Evolutionary conservation across 257 asterid genomes (phyloP), one percentile per base, ranked within the genome.

Genomic region (Plectranthus barbatus): DNA sequence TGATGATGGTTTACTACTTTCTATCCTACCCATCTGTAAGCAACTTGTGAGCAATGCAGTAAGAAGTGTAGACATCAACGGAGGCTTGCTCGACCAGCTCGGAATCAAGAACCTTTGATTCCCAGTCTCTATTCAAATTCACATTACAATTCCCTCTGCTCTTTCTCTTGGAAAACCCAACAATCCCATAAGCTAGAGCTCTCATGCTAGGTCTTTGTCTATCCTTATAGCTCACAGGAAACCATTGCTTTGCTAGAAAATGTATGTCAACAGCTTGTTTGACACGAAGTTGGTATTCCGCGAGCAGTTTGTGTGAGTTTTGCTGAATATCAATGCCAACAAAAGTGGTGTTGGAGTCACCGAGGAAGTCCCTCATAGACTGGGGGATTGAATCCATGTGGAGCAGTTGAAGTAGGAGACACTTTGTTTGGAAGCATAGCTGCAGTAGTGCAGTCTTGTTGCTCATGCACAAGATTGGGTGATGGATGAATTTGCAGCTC

Each of bases 361-460:
- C 0, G 7, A 79, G 56, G 62, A 79, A 66, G 10, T 62, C 55
- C 36, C 12, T 12, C 2, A 76, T 1, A 20, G 68, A 60, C 10
- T 3, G 40, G 1, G 76, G 74, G 21, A 70, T 17, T 52, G 26
- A 24, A 9, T 70, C 67, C 66, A 70, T 70, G 77, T 76, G 70
- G 4, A 36, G 66, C n/a, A 80, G 60, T 68, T 80, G 85, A 62
- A 80, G 77, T 17, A 73, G 15, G 12, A 80, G 77, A 15, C 80
- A 76, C 23, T 63, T 67, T 1, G 78, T 48, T 26, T 47, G 76
- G 23, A 67, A 47, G 18, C 85, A 70, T 29, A 76, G 76, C 62
- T 70, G 75, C 20, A 80, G 9, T 0, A 56, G 46, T 10, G 85
- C 76, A 4, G 60, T 33, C 41, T 61, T 67, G 64, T 55, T 56